A percentile compares a stretch with the other conserved stretches of the same genome.
These are phyloP conservation scores for Acanthamoeba sp. DNA, from an alignment of 208 protist species.

Conservation along the genomic window DNA sequence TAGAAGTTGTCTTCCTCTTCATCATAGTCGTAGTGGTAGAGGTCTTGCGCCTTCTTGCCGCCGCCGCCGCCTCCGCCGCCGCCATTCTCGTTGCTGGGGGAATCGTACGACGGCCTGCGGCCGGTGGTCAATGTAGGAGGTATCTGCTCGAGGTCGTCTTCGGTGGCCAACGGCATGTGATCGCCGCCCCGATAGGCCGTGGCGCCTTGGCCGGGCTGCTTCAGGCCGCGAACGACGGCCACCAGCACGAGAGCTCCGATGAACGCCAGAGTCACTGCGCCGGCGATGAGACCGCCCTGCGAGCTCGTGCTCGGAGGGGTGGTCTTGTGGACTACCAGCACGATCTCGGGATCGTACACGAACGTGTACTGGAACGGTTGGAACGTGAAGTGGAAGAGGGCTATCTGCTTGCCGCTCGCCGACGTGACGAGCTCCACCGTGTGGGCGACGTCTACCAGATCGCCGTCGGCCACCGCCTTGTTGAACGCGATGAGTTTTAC, in stretches of 20 bases:
- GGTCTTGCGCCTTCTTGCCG: background rate
- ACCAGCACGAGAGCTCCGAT: background rate
- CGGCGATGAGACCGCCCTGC: background rate
- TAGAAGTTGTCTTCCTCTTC: background rate
- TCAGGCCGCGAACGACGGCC: background rate
- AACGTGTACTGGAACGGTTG: background rate
- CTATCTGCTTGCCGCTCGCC: background rate
- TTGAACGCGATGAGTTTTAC: constrained; percentile 34
- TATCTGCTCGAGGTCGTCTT: background rate
- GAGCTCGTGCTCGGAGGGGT: background rate
- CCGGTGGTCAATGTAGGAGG: background rate
- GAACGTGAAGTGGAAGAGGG: constrained; percentile 14
- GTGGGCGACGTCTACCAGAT: background rate
- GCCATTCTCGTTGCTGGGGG: background rate
- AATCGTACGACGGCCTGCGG: background rate
- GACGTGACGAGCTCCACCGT: background rate
- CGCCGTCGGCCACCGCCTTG: background rate
- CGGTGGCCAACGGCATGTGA: background rate
- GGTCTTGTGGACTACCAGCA: background rate
- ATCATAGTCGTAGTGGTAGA: background rate
- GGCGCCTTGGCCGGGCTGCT: background rate
- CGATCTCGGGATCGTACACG: constrained; percentile 13
- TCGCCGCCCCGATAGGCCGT: background rate
- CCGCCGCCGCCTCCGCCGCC: background rate
- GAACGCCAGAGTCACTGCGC: background rate